These are phyloP conservation scores for Aeschynomene evenia DNA, from an alignment of 306 rosid species.

Conservation along the genomic window DNA sequence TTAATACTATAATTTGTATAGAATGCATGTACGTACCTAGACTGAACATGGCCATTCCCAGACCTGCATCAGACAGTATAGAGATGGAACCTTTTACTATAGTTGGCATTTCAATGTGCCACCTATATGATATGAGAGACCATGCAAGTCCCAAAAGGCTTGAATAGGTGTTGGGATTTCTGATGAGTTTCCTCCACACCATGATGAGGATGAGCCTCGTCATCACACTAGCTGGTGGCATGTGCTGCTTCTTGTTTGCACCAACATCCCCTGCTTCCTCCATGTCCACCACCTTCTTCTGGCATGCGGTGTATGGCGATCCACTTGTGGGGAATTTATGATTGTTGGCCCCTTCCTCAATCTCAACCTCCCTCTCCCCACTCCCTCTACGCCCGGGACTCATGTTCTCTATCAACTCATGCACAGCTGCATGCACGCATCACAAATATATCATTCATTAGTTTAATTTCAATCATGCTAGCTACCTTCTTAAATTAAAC, in stretches of 20 bases:
- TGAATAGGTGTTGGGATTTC: conserved; percentile 89
- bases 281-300: conserved; percentile 54
- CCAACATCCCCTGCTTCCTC: conserved; percentile 51
- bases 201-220: conserved; percentile 82
- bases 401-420: conserved; percentile 54
- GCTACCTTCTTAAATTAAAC: too few species aligned
- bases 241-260: conserved; percentile 53
- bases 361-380: conserved; percentile 39
- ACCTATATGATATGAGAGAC: conserved; percentile 86
- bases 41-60: conserved; percentile 98
- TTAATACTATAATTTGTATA: too few species aligned
- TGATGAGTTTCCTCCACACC: conserved; percentile 94
- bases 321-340: conserved; percentile 41
- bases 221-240: conserved; percentile 92
- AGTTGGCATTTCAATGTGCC: conserved; percentile 77
- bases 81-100: conserved; percentile 81
- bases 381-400: conserved; percentile 55
- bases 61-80: conserved; percentile 82
- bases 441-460: too few species aligned
- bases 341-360: conserved; percentile 59
- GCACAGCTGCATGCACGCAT: conserved; percentile 43
- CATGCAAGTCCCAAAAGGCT: conserved; percentile 72
- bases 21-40: conserved; percentile 50
- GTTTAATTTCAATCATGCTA: too few species aligned
- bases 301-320: conserved; percentile 61